Base-by-base conservation (phyloP, 345 rosid species). In the Punica granatum region DNA sequence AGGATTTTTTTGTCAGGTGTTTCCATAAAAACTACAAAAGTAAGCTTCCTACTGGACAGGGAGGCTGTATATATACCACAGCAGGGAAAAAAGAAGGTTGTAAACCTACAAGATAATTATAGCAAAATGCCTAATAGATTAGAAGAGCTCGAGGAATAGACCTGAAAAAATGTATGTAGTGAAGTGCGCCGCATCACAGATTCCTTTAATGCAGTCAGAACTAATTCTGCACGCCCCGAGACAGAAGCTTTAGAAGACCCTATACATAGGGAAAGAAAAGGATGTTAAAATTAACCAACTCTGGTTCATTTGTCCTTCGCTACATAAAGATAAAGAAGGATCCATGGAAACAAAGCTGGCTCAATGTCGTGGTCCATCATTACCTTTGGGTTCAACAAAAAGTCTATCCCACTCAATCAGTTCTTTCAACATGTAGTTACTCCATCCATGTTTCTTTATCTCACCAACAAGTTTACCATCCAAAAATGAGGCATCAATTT, bases 341-440 rank as follows among this genome's bases (percentile, higher is more conserved):
- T 30, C 36, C 9, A 23, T 31, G 36, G 56, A 32, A 30, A 25
- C 56, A n/a, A 65, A 30, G 64, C 43, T 53, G 60, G 4, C 63
- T 26, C 14, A 8, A 71, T 58, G 44, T 42, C 59, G 44, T 44
- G 14, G 7, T 42, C 68, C 42, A 41, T 64, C 69, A 51, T 56
- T 59, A 44, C 70, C 64, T 25, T 58, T 44, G 19, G 95, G 99
- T 69, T 75, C 79, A 43, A 89, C 80, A 56, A 37, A 76, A 61
- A 26, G 73, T 74, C 97, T 88, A 71, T 88, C 83, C 97, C 96
- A 94, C 56, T 78, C 75, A 67, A 88, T 86, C 75, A 91, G 77
- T 66, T 88, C 89, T 54, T 75, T 70, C 56, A 89, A 78, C 68
- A 69, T 62, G 54, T 67, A 56, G 77, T 72, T 82, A 61, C 78